Evolutionary conservation across 1,284 basidiomycete species (phyloP).

Genomic region (Grifola frondosa): DNA sequence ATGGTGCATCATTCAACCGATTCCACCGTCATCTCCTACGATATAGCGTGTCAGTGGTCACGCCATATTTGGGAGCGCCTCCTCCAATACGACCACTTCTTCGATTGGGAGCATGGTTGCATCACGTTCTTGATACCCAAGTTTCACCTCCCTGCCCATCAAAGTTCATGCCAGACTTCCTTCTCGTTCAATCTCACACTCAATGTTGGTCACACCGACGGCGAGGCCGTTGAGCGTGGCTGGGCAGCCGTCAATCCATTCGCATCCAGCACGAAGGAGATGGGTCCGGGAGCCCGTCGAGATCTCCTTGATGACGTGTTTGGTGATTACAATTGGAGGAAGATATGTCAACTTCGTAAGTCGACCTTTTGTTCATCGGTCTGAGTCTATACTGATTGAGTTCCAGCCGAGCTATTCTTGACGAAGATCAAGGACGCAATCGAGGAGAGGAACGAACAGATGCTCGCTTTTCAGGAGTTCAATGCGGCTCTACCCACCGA

Average conservation of each 20-base stretch:
- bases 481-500: background rate
- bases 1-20: background rate
- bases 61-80: slow-evolving; percentile 1
- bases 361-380: background rate
- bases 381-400: no score
- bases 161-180: background rate
- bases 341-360: slow-evolving; percentile 4
- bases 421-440: slow-evolving; percentile 4
- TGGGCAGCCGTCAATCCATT: slow-evolving; percentile 6
- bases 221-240: slow-evolving; percentile 7
- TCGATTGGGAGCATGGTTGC: background rate
- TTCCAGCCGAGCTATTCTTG: background rate
- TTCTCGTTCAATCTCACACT: slow-evolving; percentile 8
- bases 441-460: background rate
- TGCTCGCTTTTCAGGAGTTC: background rate
- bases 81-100: slow-evolving; percentile 3
- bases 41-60: slow-evolving; percentile 22
- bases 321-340: slow-evolving; percentile 8
- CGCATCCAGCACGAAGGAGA: slow-evolving; percentile 10
- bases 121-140: slow-evolving; percentile 5
- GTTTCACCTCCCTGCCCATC: slow-evolving; percentile 7
- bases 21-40: slow-evolving; percentile 10
- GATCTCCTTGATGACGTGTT: slow-evolving; percentile 10
- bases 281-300: slow-evolving; percentile 9
- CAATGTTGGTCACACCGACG: slow-evolving; percentile 7